phyloP scores from a whole-genome alignment of 2,329 filamentous ascomycete species.

The Leptodontidium sp. region DNA sequence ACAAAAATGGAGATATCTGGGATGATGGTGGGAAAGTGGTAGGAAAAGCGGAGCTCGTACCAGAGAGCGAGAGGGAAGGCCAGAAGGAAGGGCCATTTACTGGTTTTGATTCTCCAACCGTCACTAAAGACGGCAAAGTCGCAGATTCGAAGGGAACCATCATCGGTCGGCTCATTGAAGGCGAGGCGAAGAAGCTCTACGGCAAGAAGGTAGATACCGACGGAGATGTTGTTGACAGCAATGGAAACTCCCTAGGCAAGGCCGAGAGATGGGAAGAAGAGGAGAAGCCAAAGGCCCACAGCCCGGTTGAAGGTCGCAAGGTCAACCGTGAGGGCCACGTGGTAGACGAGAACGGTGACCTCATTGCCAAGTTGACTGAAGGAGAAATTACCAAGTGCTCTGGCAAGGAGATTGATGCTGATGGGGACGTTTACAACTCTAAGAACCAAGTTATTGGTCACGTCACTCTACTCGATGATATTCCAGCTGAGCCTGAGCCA shows the following conservation, averaged over 20 bases:
- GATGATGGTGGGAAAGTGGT: slow-evolving; percentile 77
- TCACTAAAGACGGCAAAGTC: slow-evolving; percentile 74
- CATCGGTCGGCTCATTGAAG: slow-evolving; percentile 75
- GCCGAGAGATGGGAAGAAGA: slow-evolving; percentile 68
- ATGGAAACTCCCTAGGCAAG: slow-evolving; percentile 66
- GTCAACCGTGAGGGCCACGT: slow-evolving; percentile 68
- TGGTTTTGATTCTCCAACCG: slow-evolving; percentile 69
- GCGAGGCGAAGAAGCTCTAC: slow-evolving; percentile 75
- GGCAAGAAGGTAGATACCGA: slow-evolving; percentile 82
- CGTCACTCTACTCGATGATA: slow-evolving; percentile 70
- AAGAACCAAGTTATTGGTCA: slow-evolving; percentile 74
- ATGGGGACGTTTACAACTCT: slow-evolving; percentile 75
- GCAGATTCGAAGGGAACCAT: slow-evolving; percentile 72
- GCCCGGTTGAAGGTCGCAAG: slow-evolving; percentile 60
- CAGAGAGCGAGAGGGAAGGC: slow-evolving; percentile 70
- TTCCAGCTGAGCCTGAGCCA: slow-evolving; percentile 47
- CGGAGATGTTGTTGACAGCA: slow-evolving; percentile 82
- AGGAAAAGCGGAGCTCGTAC: slow-evolving; percentile 72
- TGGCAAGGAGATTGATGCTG: slow-evolving; percentile 74
- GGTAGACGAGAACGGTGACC: slow-evolving; percentile 64
- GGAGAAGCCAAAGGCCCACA: slow-evolving; percentile 60
- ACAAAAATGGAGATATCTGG: slow-evolving; percentile 75
- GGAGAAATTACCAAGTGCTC: slow-evolving; percentile 71
- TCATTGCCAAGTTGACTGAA: slow-evolving; percentile 72
- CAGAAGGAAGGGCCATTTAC: slow-evolving; percentile 73